Percentiles rank a stretch among this genome's conserved stretches.
These are phyloP conservation scores for Lepidium africanum DNA, from an alignment of 345 rosid genomes.

Conservation along the genomic window DNA sequence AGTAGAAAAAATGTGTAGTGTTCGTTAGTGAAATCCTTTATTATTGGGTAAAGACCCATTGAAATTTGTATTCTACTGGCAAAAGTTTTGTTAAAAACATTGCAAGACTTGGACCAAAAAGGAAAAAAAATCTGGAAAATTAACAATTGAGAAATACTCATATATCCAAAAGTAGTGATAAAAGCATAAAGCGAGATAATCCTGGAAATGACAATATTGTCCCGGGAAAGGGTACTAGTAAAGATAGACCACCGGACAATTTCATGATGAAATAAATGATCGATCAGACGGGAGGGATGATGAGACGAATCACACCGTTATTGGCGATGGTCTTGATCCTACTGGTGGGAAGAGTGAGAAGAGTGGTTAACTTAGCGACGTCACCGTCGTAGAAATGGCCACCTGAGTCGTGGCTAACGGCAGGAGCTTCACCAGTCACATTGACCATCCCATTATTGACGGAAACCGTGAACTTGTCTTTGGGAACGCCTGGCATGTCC, in stretches of 20 bases:
- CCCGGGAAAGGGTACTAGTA: too few relatives aligned
- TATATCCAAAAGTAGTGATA: too few relatives aligned
- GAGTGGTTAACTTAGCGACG: conserved; percentile 1
- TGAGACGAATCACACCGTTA: conserved; percentile 5
- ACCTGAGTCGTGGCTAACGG: background rate
- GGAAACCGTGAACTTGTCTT: conserved; percentile 2
- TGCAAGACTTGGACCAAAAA: background rate
- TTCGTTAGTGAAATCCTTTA: background rate
- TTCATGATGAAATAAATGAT: background rate
- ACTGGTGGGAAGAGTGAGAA: background rate
- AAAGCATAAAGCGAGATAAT: too few relatives aligned
- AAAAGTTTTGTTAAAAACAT: background rate
- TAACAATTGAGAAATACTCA: too few relatives aligned
- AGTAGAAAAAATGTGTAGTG: background rate
- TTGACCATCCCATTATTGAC: conserved; percentile 1
- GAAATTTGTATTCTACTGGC: background rate
- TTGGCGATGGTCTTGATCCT: conserved; percentile 4
- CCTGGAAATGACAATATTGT: too few relatives aligned
- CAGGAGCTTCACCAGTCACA: conserved; percentile 14
- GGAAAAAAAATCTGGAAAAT: too few relatives aligned
- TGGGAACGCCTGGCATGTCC: conserved; percentile 21
- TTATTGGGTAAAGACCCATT: background rate
- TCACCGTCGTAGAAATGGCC: conserved; percentile 4
- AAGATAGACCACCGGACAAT: too few relatives aligned
- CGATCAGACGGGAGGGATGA: conserved; percentile 14